Percentiles rank a stretch among this genome's conserved stretches.
phyloP scores from a whole-genome alignment of 208 protist species.

The Wallacemonas sp. region DNA sequence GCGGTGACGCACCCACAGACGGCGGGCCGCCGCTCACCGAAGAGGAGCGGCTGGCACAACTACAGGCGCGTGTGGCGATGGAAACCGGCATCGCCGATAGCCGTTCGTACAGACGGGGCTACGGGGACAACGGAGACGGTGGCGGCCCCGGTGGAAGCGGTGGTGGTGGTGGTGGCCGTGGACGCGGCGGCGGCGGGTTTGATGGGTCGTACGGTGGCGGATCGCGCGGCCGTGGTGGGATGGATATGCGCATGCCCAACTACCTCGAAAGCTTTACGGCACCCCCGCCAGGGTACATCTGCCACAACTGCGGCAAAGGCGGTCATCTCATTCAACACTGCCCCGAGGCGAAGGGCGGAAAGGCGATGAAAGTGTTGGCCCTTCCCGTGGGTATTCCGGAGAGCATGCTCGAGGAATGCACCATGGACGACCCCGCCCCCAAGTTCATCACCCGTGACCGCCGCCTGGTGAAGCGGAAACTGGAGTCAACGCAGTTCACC shows the following conservation, averaged over 20 bases:
- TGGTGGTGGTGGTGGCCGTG: conserved; percentile 9
- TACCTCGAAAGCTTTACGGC: conserved; percentile 61
- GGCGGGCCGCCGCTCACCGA: conserved; percentile 43
- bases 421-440: conserved; percentile 82
- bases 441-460: conserved; percentile 88
- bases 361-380: conserved; percentile 54
- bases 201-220: conserved; percentile 10
- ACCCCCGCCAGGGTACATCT: conserved; percentile 78
- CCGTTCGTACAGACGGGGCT: conserved; percentile 25
- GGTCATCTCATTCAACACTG: conserved; percentile 88
- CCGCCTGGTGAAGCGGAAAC: conserved; percentile 68
- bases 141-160: not conserved
- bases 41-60: conserved; percentile 77
- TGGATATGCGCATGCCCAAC: conserved; percentile 14
- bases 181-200: conserved; percentile 10
- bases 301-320: conserved; percentile 87
- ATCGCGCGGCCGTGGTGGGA: conserved; percentile 1
- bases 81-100: conserved; percentile 63
- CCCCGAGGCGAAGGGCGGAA: conserved; percentile 51
- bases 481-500: conserved; percentile 63
- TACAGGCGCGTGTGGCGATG: conserved; percentile 62
- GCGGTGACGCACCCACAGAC: conserved; percentile 3
- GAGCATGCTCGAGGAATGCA: conserved; percentile 83
- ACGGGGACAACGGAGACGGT: conserved; percentile 10
- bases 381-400: conserved; percentile 86